Percentiles rank a stretch among this genome's conserved stretches.
Evolutionary conservation across 768 basidiomycete species (phyloP).

Genomic region (Termitomyces sp.): DNA sequence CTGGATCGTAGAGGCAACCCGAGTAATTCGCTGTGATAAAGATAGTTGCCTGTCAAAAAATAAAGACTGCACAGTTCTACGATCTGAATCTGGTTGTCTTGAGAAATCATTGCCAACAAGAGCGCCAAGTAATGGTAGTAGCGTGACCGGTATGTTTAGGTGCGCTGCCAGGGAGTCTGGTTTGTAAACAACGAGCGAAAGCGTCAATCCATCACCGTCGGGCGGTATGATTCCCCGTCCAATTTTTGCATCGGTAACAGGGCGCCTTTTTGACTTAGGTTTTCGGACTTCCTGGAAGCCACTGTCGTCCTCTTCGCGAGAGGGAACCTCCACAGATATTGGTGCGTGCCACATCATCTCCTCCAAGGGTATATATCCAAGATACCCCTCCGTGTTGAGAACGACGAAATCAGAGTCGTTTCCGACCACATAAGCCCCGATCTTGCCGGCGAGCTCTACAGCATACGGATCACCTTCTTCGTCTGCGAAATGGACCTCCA

Average conservation of each 20-base stretch:
- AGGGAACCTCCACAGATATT: constrained; percentile 19
- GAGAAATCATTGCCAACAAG: constrained; percentile 81
- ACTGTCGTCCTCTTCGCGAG: constrained; percentile 33
- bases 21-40: constrained; percentile 59
- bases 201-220: constrained; percentile 33
- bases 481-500: constrained; percentile 69
- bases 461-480: constrained; percentile 81
- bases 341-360: constrained; percentile 65
- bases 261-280: constrained; percentile 45
- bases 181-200: constrained; percentile 56
- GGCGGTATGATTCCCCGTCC: constrained; percentile 53
- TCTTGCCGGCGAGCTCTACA: constrained; percentile 74
- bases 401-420: constrained; percentile 83
- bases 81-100: constrained; percentile 39
- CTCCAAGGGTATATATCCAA: constrained; percentile 71
- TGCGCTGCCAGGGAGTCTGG: constrained; percentile 59
- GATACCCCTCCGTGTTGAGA: constrained; percentile 69
- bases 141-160: constrained; percentile 59
- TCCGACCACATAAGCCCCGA: constrained; percentile 70
- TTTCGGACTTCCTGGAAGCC: constrained; percentile 59
- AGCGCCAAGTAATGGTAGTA: constrained; percentile 75
- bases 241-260: constrained; percentile 16
- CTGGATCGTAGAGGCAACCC: constrained; percentile 52
- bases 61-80: constrained; percentile 47
- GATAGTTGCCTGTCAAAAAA: constrained; percentile 66